These are phyloP conservation scores for Lentinula edodes DNA, from an alignment of 768 basidiomycete species.

Conservation along the genomic window DNA sequence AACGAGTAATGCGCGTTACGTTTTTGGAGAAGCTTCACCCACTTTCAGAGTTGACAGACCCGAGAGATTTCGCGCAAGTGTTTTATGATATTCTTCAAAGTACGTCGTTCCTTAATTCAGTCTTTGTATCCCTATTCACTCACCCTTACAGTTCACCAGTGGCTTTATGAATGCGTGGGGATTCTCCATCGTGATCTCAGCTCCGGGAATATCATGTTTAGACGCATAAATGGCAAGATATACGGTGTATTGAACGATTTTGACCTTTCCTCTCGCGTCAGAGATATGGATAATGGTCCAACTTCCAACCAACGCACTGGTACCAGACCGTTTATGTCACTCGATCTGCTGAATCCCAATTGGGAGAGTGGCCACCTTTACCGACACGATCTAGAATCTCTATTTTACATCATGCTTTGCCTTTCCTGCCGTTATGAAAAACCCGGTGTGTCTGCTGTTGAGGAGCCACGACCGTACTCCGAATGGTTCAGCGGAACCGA, in stretches of 20 bases:
- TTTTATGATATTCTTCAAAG: conserved; percentile 1
- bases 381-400: conserved; percentile 6
- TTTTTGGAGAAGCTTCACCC: not conserved
- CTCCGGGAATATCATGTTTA: conserved; percentile 9
- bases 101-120: too few relatives aligned
- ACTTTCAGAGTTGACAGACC: not conserved
- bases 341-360: not conserved
- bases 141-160: too few relatives aligned
- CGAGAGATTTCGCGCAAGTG: not conserved
- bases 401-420: conserved; percentile 6
- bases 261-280: conserved; percentile 6
- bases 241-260: conserved; percentile 11
- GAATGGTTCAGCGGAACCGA: too few relatives aligned
- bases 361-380: not conserved
- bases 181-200: conserved; percentile 15
- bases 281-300: not conserved
- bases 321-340: conserved; percentile 2
- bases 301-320: conserved; percentile 3
- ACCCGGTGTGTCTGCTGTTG: not conserved
- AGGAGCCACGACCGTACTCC: not conserved
- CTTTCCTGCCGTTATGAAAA: not conserved
- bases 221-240: conserved; percentile 10
- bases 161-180: conserved; percentile 1
- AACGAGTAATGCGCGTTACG: not conserved
- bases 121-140: too few relatives aligned